phyloP scores from a whole-genome alignment of 208 protist species.

The Porcisia deanei region DNA sequence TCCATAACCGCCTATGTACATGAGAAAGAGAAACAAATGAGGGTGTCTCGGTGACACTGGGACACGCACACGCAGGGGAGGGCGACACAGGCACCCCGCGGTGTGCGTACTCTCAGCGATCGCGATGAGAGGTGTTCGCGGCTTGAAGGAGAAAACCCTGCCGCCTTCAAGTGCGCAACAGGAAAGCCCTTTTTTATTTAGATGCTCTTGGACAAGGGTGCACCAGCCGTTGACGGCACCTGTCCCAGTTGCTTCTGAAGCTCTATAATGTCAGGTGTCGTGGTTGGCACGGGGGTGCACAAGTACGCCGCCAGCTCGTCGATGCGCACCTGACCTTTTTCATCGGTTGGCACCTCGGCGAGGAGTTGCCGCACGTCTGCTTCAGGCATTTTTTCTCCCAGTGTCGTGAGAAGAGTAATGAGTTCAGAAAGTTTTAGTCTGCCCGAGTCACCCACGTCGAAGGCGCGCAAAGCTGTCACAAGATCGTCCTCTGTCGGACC shows the following conservation, averaged over 20 bases:
- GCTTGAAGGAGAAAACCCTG: background rate
- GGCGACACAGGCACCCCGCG: too few relatives aligned
- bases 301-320: conserved; percentile 83
- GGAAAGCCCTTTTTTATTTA: background rate
- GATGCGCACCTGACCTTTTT: conserved; percentile 76
- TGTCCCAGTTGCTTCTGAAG: conserved; percentile 78
- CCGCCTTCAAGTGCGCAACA: background rate
- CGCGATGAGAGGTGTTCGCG: background rate
- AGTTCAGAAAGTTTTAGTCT: conserved; percentile 75
- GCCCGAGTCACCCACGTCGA: conserved; percentile 78
- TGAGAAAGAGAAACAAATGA: background rate
- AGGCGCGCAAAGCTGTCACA: conserved; percentile 77
- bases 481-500: conserved; percentile 90
- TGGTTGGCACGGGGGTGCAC: conserved; percentile 83
- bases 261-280: conserved; percentile 85
- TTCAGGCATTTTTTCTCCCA: conserved; percentile 91
- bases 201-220: background rate
- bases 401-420: conserved; percentile 80
- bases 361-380: conserved; percentile 82
- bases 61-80: background rate
- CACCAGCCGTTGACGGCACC: background rate
- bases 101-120: background rate
- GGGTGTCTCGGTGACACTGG: background rate
- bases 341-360: conserved; percentile 73
- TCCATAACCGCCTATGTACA: background rate